These are phyloP conservation scores for Solanum hybrid DNA, from an alignment of 305 asterid species.

Conservation along the genomic window DNA sequence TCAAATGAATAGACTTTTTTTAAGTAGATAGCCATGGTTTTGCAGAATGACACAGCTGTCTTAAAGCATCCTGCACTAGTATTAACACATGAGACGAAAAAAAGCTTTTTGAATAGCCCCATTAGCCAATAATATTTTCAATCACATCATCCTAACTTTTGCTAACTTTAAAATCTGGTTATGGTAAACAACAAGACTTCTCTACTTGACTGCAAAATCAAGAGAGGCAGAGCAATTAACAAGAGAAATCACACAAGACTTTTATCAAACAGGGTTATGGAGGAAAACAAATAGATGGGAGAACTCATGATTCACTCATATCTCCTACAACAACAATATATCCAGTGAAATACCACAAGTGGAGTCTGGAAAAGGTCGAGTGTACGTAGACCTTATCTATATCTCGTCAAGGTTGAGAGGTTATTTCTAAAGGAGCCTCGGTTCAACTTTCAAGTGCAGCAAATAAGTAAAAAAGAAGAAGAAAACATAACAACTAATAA, in stretches of 20 bases:
- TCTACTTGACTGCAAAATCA: not conserved
- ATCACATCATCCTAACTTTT: not conserved
- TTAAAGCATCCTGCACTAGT: not conserved
- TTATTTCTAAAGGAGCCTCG: not conserved
- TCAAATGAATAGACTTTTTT: not conserved
- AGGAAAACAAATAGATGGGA: not conserved
- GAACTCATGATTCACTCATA: not conserved
- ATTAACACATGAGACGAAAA: not conserved
- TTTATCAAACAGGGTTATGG: not conserved
- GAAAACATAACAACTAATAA: not conserved
- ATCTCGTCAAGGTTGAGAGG: not conserved
- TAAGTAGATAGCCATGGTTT: not conserved
- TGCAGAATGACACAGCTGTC: not conserved
- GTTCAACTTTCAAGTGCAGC: not conserved
- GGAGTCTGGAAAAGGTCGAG: too few relatives aligned
- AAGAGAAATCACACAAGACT: not conserved
- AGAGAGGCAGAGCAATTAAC: not conserved
- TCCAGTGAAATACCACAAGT: not conserved
- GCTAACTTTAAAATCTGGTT: not conserved
- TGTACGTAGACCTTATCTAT: not conserved
- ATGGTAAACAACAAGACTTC: not conserved
- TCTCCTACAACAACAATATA: not conserved
- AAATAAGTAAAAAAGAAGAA: not conserved
- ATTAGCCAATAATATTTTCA: not conserved
- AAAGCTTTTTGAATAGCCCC: not conserved